These are phyloP conservation scores for Musa beccarii DNA, from an alignment of 176 grass and related monocot species.

Conservation along the genomic window DNA sequence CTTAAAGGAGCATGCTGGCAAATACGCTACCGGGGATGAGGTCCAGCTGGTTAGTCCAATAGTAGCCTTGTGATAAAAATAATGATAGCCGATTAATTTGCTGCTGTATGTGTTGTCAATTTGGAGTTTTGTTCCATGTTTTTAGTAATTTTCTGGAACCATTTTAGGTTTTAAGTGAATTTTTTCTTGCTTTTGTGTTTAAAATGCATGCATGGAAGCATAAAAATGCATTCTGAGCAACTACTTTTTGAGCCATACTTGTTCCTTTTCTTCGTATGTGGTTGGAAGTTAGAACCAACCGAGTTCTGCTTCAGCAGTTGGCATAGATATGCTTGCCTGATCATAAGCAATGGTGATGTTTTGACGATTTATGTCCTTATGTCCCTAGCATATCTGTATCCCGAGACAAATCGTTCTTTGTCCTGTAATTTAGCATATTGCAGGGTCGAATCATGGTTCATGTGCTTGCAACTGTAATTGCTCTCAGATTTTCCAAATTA, in stretches of 20 bases:
- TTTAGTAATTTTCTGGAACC: neutral
- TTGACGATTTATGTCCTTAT: neutral
- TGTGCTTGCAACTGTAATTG: neutral
- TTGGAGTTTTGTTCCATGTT: neutral
- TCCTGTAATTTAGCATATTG: neutral
- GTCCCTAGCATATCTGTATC: neutral
- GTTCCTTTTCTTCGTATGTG: neutral
- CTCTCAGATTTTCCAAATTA: too few species aligned
- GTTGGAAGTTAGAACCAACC: neutral
- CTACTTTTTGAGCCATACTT: neutral
- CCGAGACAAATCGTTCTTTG: neutral
- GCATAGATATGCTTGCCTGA: neutral
- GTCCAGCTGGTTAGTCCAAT: conserved; percentile 55
- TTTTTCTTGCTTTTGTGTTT: neutral
- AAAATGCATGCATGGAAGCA: neutral
- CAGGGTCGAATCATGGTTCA: neutral
- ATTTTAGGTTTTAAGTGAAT: neutral
- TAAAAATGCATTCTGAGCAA: neutral
- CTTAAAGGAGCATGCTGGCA: conserved; percentile 43
- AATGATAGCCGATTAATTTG: neutral
- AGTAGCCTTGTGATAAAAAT: too few species aligned
- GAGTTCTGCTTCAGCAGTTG: neutral
- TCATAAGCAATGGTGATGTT: too few species aligned
- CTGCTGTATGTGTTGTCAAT: neutral
- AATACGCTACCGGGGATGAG: conserved; percentile 72